phyloP scores from a whole-genome alignment of 495 filamentous ascomycete species.

The Melanomma pulvis-pyrius region DNA sequence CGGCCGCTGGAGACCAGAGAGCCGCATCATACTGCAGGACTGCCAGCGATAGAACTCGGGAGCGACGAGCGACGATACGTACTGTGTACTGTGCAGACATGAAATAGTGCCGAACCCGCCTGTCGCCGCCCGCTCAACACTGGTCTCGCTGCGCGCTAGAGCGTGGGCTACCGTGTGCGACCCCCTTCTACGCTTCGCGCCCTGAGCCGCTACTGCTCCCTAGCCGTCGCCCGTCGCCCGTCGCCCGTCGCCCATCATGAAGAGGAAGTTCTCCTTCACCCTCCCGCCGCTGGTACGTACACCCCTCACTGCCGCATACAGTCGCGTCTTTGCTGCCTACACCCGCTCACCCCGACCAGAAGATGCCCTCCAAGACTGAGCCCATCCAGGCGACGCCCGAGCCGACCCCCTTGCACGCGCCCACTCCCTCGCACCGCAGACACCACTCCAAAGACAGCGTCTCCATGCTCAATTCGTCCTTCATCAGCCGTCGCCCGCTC shows the following conservation, averaged over 20 bases:
- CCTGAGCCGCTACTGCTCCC: not conserved
- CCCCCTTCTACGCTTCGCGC: too few species aligned
- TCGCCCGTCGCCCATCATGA: constrained; percentile 33
- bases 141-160: not conserved
- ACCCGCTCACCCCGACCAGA: constrained; percentile 36
- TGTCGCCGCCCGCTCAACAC: not conserved
- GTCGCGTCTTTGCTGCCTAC: constrained; percentile 3
- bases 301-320: not conserved
- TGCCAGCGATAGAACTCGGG: too few species aligned
- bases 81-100: too few species aligned
- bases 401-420: constrained; percentile 12
- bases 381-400: constrained; percentile 15
- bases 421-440: constrained; percentile 16
- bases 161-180: not conserved
- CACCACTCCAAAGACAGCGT: constrained; percentile 33
- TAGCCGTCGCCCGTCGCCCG: not conserved
- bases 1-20: too few species aligned
- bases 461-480: constrained; percentile 40
- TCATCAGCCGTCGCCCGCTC: constrained; percentile 43
- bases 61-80: too few species aligned
- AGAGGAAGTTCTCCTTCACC: constrained; percentile 44
- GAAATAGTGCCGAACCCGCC: not conserved
- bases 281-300: constrained; percentile 36
- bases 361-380: constrained; percentile 31
- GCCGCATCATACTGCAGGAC: too few species aligned